These are phyloP conservation scores for Nakazawaea ernobii DNA, from an alignment of 805 yeast genomes.

Conservation along the genomic window DNA sequence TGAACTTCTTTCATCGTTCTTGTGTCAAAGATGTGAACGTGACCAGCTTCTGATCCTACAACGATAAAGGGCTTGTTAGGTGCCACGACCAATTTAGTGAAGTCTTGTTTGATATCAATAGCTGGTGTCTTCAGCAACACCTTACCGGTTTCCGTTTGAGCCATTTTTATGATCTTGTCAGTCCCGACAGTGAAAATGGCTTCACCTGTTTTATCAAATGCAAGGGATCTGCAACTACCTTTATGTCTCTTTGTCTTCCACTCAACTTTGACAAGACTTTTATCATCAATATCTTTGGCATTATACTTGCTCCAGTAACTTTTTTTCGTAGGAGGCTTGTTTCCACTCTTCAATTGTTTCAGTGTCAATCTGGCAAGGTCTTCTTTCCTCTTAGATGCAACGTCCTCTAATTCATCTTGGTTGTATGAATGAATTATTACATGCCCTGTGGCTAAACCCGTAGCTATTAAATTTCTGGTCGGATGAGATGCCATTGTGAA, in stretches of 20 bases:
- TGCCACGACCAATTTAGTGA: conserved; percentile 40
- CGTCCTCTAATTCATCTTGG: conserved; percentile 35
- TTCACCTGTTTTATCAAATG: conserved; percentile 60
- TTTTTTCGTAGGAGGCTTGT: neutral
- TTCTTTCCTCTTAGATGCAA: conserved; percentile 21
- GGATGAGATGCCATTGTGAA: conserved; percentile 82
- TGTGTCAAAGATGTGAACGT: conserved; percentile 58
- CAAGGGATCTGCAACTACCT: conserved; percentile 73
- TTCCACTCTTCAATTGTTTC: conserved; percentile 15
- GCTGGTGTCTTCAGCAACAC: conserved; percentile 50
- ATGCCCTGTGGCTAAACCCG: conserved; percentile 83
- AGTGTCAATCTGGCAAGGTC: conserved; percentile 19
- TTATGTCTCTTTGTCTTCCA: conserved; percentile 94
- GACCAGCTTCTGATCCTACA: conserved; percentile 67
- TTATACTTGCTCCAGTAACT: neutral
- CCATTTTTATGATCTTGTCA: conserved; percentile 74
- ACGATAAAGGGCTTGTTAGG: conserved; percentile 45
- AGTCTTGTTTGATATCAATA: conserved; percentile 12
- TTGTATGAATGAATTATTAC: conserved; percentile 59
- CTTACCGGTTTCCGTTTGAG: conserved; percentile 65
- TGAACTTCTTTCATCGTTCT: conserved; percentile 44
- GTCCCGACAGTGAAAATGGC: conserved; percentile 67
- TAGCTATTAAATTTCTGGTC: conserved; percentile 48
- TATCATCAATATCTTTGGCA: conserved; percentile 19
- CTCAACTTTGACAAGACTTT: conserved; percentile 25